phyloP scores from a whole-genome alignment of 257 asterid genomes.

The Cinchona pubescens region DNA sequence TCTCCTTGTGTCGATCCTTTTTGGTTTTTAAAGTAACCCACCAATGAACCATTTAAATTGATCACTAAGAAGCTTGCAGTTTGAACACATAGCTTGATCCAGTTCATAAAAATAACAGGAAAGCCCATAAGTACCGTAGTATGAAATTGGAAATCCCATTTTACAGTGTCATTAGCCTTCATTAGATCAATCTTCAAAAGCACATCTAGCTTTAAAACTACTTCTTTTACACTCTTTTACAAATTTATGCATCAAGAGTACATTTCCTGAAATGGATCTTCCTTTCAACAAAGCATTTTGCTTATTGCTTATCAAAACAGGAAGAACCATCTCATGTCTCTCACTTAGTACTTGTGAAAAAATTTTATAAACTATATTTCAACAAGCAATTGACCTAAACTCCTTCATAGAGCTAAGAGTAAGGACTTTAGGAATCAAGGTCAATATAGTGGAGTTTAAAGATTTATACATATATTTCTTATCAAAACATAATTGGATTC shows the following conservation, averaged over 20 bases:
- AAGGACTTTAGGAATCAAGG: background rate
- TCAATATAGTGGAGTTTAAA: background rate
- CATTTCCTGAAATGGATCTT: too few species aligned
- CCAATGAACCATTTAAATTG: background rate
- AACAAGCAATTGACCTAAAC: background rate
- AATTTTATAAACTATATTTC: background rate
- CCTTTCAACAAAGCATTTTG: too few species aligned
- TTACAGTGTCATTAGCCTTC: too few species aligned
- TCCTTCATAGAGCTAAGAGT: background rate
- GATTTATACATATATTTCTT: background rate
- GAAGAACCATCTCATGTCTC: background rate
- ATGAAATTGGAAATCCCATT: too few species aligned
- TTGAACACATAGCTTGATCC: background rate
- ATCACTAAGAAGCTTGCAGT: background rate
- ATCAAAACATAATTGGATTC: background rate
- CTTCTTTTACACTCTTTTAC: background rate
- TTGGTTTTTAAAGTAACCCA: too few species aligned
- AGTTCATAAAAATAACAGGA: background rate
- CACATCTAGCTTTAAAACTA: background rate
- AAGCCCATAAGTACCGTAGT: background rate
- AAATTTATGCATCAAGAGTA: too few species aligned
- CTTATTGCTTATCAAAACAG: background rate
- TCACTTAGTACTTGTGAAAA: background rate
- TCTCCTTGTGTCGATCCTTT: background rate
- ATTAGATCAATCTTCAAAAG: background rate